Evolutionary conservation across 495 filamentous ascomycete species (phyloP).

Genomic region (Annulohypoxylon stygium): DNA sequence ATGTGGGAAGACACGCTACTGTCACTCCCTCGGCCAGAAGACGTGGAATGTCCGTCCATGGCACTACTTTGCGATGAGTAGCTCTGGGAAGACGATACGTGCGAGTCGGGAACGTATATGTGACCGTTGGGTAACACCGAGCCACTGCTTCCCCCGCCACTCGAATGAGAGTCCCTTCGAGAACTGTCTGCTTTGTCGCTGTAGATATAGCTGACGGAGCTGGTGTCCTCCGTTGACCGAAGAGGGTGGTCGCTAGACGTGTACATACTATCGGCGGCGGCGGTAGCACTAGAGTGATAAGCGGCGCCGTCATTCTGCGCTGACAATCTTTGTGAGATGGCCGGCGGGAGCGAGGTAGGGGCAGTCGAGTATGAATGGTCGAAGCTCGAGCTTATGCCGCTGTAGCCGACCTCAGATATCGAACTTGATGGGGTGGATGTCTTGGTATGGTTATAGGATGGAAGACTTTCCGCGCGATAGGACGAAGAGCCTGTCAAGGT

Average conservation of each 20-base stretch:
- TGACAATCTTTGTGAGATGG: constrained; percentile 12
- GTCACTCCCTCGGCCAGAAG: constrained; percentile 33
- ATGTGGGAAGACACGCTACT: constrained; percentile 41
- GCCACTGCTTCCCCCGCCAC: constrained; percentile 31
- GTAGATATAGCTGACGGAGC: constrained; percentile 45
- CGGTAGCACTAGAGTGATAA: constrained; percentile 19
- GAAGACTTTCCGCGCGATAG: constrained; percentile 42
- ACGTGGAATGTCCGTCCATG: constrained; percentile 38
- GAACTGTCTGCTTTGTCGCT: constrained; percentile 40
- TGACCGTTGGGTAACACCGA: constrained; percentile 50
- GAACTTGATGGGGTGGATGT: constrained; percentile 30
- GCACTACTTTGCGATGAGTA: constrained; percentile 34
- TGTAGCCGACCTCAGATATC: constrained; percentile 42
- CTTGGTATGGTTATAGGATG: constrained; percentile 37
- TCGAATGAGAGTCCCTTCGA: constrained; percentile 43
- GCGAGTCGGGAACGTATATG: constrained; percentile 48
- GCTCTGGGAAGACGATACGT: constrained; percentile 33
- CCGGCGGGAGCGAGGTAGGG: constrained; percentile 19
- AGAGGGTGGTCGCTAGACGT: constrained; percentile 37
- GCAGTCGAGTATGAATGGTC: constrained; percentile 29
- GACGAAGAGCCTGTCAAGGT: constrained; percentile 46
- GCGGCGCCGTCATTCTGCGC: constrained; percentile 23
- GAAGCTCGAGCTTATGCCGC: constrained; percentile 37
- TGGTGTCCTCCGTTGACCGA: constrained; percentile 39
- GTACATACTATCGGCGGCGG: constrained; percentile 34